Base-by-base conservation (phyloP, 2,329 filamentous ascomycete species). In the Colletotrichum somersetense region DNA sequence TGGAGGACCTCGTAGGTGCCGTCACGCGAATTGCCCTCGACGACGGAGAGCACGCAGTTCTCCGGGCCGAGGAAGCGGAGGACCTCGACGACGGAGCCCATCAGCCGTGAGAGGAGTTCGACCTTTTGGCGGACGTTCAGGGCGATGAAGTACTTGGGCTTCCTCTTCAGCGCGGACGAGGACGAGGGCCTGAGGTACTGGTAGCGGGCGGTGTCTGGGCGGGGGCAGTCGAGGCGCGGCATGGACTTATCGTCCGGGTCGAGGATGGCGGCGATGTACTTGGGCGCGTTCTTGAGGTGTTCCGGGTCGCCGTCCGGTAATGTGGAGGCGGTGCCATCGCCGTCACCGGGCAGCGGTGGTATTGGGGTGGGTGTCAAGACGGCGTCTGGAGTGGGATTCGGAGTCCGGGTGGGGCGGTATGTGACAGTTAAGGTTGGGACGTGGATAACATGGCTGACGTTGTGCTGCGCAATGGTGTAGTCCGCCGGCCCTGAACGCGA, bases 11-110 rank as follows among this genome's bases (percentile, higher is more conserved):
- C 86, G 44, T 76, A 81, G 0, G 88, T 90, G 6, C 87, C 87
- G 71, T 90, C 88, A 26, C 82, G 75, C 0, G 88, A 89, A 75
- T 86, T 82, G 16, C 88, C 88, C 73, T 89, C 88, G 16, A 90
- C 82, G 30, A 90, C 85, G 1, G 87, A 89, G 1, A 90, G 78
- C 0, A 83, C 85, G 74, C 87, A 90, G 65, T 82, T 81, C 14
- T 83, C 73, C 0, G 86, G 83, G 0, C 88, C 87, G 0, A 90
- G 81, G 74, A 86, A 88, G 0, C 77, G 79, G 6, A 87, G 82
- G 1, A 80, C 80, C 74, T 89, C 84, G 35, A 90, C 71, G 12
- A 90, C 81, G 38, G 85, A 86, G 1, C 87, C 85, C 14, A 90
- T 75, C 1, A 90, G 80, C 1, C 85, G 83, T 0, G 87, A 85